phyloP scores from a whole-genome alignment of 192 early-diverging fungal species.

The Backusella mclennaniae region DNA sequence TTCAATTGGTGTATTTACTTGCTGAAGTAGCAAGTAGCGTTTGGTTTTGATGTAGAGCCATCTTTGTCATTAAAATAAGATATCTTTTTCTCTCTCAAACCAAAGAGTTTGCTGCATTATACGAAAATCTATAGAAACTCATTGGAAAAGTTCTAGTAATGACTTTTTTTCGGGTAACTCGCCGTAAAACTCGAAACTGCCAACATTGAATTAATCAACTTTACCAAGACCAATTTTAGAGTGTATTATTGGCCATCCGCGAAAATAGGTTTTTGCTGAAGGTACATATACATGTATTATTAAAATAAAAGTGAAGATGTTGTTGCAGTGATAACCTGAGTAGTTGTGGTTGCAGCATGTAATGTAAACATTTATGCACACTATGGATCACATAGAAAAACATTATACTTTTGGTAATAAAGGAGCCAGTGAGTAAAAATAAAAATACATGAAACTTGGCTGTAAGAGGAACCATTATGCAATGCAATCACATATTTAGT shows the following conservation, averaged over 20 bases:
- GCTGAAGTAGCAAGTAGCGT: neutral
- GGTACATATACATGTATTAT: neutral
- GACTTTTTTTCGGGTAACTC: neutral
- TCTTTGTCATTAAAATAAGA: too few species aligned
- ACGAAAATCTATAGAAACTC: neutral
- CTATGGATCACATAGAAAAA: neutral
- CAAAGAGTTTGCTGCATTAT: neutral
- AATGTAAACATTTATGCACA: neutral
- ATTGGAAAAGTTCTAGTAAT: neutral
- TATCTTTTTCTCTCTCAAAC: neutral
- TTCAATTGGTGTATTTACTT: neutral
- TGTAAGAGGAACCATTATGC: neutral
- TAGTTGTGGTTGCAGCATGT: neutral
- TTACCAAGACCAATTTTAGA: neutral
- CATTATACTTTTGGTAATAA: neutral
- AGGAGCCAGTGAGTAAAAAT: neutral
- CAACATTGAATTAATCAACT: neutral
- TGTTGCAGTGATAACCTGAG: neutral
- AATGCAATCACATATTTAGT: neutral
- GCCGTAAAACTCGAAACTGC: neutral
- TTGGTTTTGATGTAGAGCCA: too few species aligned
- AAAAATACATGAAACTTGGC: neutral
- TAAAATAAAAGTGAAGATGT: neutral
- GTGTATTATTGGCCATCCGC: neutral
- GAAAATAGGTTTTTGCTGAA: neutral